Evolutionary conservation across 257 asterid species (phyloP).

Genomic region (Thymus quinquecostatus): DNA sequence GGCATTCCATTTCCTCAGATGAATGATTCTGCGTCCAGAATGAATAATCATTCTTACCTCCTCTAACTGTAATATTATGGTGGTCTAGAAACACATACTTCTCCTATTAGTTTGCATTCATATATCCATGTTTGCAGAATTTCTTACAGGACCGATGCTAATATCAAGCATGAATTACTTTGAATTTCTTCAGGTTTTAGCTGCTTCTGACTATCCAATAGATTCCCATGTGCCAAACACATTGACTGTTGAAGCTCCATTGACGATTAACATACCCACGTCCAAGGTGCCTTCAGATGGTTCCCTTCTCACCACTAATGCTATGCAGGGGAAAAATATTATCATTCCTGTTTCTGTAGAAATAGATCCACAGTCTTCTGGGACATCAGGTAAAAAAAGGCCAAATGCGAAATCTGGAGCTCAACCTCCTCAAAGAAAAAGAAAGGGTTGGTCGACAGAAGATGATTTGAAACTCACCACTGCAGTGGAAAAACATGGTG

Average conservation of each 20-base stretch:
- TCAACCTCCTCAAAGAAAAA: conserved; percentile 52
- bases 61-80: background rate
- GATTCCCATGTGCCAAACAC: conserved; percentile 55
- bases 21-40: background rate
- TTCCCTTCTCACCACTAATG: conserved; percentile 45
- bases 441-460: conserved; percentile 64
- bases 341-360: conserved; percentile 66
- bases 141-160: conserved; percentile 8
- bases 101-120: background rate
- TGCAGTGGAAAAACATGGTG: conserved; percentile 71
- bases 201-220: conserved; percentile 62
- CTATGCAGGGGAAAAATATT: conserved; percentile 50
- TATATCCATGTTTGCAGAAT: background rate
- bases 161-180: conserved; percentile 22
- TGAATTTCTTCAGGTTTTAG: conserved; percentile 36
- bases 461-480: conserved; percentile 73
- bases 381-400: conserved; percentile 50
- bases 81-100: background rate
- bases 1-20: background rate
- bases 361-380: conserved; percentile 54
- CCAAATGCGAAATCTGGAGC: conserved; percentile 49
- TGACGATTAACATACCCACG: conserved; percentile 74
- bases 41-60: background rate
- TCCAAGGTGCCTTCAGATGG: conserved; percentile 49
- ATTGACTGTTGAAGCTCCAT: conserved; percentile 71